Conservation (phyloP, 2,329 filamentous ascomycete genomes). For the Xylaria arbuscula region DNA sequence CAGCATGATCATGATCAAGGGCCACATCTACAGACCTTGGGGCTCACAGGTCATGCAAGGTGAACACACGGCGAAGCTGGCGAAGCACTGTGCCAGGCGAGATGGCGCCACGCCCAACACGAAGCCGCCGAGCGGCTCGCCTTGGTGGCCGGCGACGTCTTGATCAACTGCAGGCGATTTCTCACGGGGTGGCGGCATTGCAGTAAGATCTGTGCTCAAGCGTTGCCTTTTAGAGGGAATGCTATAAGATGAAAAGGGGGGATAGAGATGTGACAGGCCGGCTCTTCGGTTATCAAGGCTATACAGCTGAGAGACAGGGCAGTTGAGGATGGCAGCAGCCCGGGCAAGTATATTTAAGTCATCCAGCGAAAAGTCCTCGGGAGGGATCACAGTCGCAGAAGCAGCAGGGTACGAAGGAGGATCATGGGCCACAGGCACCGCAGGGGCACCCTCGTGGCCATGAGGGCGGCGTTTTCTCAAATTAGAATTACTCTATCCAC, state of each 20-base stretch:
- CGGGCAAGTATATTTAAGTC: constrained; percentile 52
- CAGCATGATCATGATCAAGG: constrained; percentile 21
- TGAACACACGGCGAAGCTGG: constrained; percentile 51
- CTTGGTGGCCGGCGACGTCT: constrained; percentile 38
- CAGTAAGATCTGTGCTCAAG: constrained; percentile 44
- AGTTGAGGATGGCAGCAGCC: constrained; percentile 51
- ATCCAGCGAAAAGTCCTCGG: constrained; percentile 43
- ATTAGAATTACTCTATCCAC: constrained; percentile 52
- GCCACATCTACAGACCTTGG: constrained; percentile 49
- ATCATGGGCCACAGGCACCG: constrained; percentile 52
- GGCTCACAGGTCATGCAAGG: constrained; percentile 52
- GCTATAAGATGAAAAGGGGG: constrained; percentile 37
- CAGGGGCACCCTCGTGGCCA: constrained; percentile 53
- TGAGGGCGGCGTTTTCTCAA: constrained; percentile 60
- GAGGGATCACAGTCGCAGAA: constrained; percentile 43
- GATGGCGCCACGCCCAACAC: constrained; percentile 45
- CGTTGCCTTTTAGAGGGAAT: constrained; percentile 39
- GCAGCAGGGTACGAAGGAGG: constrained; percentile 45
- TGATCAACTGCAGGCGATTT: constrained; percentile 41
- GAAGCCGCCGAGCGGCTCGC: constrained; percentile 37
- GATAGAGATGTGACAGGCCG: constrained; percentile 47
- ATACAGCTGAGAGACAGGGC: constrained; percentile 47
- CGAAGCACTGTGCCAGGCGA: constrained; percentile 51
- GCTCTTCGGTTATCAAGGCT: constrained; percentile 48
- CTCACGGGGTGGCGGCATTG: constrained; percentile 44